phyloP scores from a whole-genome alignment of 176 grass and related monocot species.

The Tuctoria greenei region DNA sequence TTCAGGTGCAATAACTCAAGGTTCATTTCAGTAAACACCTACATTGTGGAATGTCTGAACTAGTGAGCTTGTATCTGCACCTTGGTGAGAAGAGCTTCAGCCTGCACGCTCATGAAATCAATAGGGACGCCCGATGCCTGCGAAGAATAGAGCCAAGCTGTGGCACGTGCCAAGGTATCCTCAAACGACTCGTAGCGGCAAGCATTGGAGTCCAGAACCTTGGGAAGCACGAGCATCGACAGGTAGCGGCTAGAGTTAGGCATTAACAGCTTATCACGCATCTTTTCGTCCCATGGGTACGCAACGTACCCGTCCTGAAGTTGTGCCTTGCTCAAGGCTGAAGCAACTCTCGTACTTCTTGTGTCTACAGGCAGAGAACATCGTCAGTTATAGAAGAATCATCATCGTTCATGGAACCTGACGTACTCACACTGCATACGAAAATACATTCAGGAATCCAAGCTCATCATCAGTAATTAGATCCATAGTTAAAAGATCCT shows the following conservation, averaged over 20 bases:
- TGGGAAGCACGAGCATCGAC: slow-evolving; percentile 69
- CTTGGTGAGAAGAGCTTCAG: slow-evolving; percentile 80
- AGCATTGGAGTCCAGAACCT: slow-evolving; percentile 48
- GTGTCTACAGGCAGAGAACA: slow-evolving; percentile 34
- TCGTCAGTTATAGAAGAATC: neutral
- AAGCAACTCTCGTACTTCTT: slow-evolving; percentile 62
- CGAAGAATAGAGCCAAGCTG: slow-evolving; percentile 64
- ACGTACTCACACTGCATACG: neutral
- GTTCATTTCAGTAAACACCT: neutral
- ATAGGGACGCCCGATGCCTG: slow-evolving; percentile 56
- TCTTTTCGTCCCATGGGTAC: slow-evolving; percentile 79
- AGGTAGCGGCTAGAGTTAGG: slow-evolving; percentile 52
- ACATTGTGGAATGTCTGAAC: neutral
- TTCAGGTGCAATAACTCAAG: slow-evolving; percentile 3
- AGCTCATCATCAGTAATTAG: neutral
- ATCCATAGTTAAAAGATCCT: neutral
- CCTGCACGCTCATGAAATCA: slow-evolving; percentile 64
- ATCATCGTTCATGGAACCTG: neutral
- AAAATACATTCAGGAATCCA: neutral
- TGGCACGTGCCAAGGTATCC: slow-evolving; percentile 58
- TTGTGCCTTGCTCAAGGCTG: slow-evolving; percentile 63
- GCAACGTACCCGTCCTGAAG: slow-evolving; percentile 70
- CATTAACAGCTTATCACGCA: slow-evolving; percentile 33
- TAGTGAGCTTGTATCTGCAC: slow-evolving; percentile 30
- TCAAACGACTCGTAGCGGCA: slow-evolving; percentile 63